Conservation (phyloP, 78 protist genomes). For the Capsaspora owczarzaki region DNA sequence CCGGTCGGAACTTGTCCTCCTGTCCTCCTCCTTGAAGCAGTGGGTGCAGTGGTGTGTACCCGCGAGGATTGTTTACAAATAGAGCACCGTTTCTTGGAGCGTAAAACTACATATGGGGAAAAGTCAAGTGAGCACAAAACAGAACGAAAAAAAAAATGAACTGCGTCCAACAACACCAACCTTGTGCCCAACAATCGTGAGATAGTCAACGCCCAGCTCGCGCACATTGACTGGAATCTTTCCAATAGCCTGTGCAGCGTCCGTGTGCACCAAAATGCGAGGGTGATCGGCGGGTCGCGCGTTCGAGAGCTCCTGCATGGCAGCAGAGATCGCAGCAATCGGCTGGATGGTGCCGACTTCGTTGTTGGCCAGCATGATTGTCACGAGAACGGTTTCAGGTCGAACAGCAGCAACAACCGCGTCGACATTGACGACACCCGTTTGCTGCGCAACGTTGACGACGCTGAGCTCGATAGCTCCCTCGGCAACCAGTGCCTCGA, state of each 20-base stretch:
- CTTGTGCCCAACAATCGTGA: conserved; percentile 54
- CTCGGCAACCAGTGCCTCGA: neutral
- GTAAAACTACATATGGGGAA: conserved; percentile 9
- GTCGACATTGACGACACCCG: neutral
- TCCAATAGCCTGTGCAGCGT: conserved; percentile 54
- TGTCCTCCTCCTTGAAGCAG: conserved; percentile 33
- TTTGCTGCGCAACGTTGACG: neutral
- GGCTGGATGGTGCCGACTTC: conserved; percentile 31
- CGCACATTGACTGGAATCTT: conserved; percentile 24
- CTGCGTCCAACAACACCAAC: neutral
- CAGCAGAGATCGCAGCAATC: neutral
- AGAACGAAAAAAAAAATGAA: neutral
- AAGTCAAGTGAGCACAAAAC: neutral
- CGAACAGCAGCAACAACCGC: neutral
- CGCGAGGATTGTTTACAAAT: conserved; percentile 15
- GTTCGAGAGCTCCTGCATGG: neutral
- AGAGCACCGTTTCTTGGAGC: conserved; percentile 59
- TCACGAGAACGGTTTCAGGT: neutral
- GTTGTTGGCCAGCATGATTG: conserved; percentile 49
- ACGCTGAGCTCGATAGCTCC: neutral
- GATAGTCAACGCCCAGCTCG: conserved; percentile 17
- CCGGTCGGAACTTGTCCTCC: conserved; percentile 18
- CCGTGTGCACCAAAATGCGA: conserved; percentile 39
- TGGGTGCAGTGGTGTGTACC: neutral
- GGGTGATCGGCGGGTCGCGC: too few species aligned